Percentiles rank a stretch among this genome's conserved stretches.
Conservation (phyloP, 345 rosid genomes). For the Schrenkiella parvula region DNA sequence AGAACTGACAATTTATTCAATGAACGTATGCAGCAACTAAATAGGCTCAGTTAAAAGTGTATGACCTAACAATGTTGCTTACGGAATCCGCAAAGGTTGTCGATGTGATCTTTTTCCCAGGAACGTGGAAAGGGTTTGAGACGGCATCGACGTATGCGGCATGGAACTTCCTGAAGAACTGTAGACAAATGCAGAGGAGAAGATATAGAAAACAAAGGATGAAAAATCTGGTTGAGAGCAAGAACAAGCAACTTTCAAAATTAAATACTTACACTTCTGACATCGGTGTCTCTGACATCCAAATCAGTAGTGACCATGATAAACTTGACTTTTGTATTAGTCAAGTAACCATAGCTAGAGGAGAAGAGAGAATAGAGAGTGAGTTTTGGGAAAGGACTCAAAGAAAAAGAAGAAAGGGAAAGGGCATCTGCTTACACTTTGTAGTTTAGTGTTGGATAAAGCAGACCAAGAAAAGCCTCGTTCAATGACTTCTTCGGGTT, state of each 20-base stretch:
- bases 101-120: conserved; percentile 83
- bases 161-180: conserved; percentile 83
- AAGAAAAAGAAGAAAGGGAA: no score
- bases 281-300: conserved; percentile 78
- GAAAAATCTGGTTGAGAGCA: background rate
- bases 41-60: conserved; percentile 54
- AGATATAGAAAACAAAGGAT: background rate
- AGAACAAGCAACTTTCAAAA: background rate
- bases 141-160: conserved; percentile 85
- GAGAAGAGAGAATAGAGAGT: background rate
- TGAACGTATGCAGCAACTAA: conserved; percentile 14
- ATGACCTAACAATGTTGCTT: conserved; percentile 67
- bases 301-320: conserved; percentile 75
- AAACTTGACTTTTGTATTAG: conserved; percentile 87
- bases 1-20: background rate
- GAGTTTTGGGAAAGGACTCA: background rate
- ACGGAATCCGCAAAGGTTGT: conserved; percentile 68
- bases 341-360: conserved; percentile 79
- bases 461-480: conserved; percentile 82
- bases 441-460: conserved; percentile 80
- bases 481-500: conserved; percentile 82
- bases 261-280: conserved; percentile 70
- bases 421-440: conserved; percentile 58
- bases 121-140: conserved; percentile 85
- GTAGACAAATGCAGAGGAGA: background rate